Base-by-base conservation (phyloP, 371 early-diverging fungal genomes). In the Rhizopus delemar region DNA sequence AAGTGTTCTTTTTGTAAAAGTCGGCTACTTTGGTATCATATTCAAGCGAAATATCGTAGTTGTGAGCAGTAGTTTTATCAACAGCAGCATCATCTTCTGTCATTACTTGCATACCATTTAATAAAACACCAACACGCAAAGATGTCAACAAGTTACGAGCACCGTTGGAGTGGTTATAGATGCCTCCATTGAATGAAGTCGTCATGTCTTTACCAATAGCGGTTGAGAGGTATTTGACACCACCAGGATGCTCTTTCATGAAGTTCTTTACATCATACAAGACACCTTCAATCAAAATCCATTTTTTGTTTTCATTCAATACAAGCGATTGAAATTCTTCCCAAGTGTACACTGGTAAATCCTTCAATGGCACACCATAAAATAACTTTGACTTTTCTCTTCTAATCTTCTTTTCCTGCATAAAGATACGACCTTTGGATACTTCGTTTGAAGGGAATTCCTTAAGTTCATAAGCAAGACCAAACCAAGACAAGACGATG, bases 171-270 rank as follows among this genome's bases (percentile, higher is more conserved):
- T 89, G 89, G 72, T 92, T 85, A 71, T 96, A 94, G 46, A 95
- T 82, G 48, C 89, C 91, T 46, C 97, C 97, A 57, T 93, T 92
- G 75, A 96, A 95, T 0, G 90, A 76, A 9, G 80, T 80, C 11
- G 93, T 90, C 80, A 90, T 86, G 64, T 96, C 95, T 67, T 90
- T 88, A 56, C 97, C 97, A 35, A 93, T 67, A 56, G 81, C 83
- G 31, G 83, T 71, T 48, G 83, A 81, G 59, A 96, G 68, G 57
- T 91, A 89, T 51, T 88, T 85, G 51, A 80, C 85, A 58, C 96
- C 97, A 53, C 94, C 95, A 16, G 97, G 97, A 65, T 97, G 97
- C 48, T 94, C 88, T 39, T 90, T 80, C 66, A 93, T 85, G 70
- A 97, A 97, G 39, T 88, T 67, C 50, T 82, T 81, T 41, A 98